Evolutionary conservation across 768 basidiomycete species (phyloP).

Genomic region (Cytidiella melzeri): DNA sequence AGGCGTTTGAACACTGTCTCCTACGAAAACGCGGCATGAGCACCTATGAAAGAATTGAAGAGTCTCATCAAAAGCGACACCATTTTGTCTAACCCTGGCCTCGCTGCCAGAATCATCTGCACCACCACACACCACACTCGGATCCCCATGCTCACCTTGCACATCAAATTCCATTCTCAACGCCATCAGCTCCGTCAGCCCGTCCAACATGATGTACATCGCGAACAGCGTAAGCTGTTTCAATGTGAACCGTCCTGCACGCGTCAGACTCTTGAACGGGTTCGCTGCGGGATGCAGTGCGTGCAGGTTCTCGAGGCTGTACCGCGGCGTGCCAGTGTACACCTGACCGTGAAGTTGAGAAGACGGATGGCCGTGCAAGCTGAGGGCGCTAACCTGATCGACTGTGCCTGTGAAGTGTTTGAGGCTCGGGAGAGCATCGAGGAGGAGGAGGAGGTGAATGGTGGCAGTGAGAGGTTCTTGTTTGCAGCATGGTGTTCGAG

Average conservation of each 20-base stretch:
- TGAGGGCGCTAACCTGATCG: constrained; percentile 58
- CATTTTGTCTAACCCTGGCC: constrained; percentile 57
- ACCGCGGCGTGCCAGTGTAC: too few species aligned
- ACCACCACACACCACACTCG: constrained; percentile 63
- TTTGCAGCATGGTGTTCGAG: constrained; percentile 59
- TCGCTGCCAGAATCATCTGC: constrained; percentile 57
- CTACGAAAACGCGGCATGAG: too few species aligned
- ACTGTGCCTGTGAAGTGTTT: constrained; percentile 62
- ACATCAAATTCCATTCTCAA: constrained; percentile 63
- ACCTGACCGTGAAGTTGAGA: too few species aligned
- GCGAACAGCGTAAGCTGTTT: constrained; percentile 62
- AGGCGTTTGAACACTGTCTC: constrained; percentile 59
- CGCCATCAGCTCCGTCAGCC: constrained; percentile 46
- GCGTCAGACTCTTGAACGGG: constrained; percentile 46
- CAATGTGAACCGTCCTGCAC: constrained; percentile 61
- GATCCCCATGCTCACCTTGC: constrained; percentile 58
- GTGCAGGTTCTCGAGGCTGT: constrained; percentile 6
- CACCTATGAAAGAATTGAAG: too few species aligned
- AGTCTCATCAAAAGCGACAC: too few species aligned
- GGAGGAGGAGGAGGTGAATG: constrained; percentile 33
- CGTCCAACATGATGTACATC: constrained; percentile 51
- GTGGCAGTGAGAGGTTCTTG: constrained; percentile 18
- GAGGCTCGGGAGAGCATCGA: constrained; percentile 40
- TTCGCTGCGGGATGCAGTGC: constrained; percentile 23
- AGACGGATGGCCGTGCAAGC: constrained; percentile 20